Percentiles rank a stretch among this genome's conserved stretches.
Evolutionary conservation across 1,284 basidiomycete genomes (phyloP).

Genomic region (Malassezia caprae): DNA sequence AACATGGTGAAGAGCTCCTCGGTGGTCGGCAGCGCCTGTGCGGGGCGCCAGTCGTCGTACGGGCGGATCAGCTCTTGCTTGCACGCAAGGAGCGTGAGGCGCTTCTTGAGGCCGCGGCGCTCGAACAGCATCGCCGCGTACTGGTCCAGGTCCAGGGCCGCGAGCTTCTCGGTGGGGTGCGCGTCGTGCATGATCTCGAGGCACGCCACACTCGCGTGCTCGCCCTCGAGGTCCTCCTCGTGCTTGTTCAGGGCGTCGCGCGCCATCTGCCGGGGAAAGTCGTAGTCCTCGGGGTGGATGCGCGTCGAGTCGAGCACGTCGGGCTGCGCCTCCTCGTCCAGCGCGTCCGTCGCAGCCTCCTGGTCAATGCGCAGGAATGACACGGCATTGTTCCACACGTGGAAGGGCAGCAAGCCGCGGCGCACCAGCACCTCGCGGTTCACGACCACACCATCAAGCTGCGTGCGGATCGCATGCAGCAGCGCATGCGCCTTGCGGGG

Average conservation of each 20-base stretch:
- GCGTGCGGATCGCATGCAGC: conserved; percentile 51
- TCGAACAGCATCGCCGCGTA: conserved; percentile 73
- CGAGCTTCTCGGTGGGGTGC: conserved; percentile 70
- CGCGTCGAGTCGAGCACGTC: conserved; percentile 92
- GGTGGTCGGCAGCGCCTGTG: conserved; percentile 60
- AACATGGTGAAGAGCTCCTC: conserved; percentile 90
- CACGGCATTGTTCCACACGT: conserved; percentile 53
- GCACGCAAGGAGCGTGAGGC: conserved; percentile 62
- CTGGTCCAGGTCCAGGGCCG: conserved; percentile 87
- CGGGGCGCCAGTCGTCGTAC: conserved; percentile 65
- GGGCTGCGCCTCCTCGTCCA: conserved; percentile 54
- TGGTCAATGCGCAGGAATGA: conserved; percentile 64
- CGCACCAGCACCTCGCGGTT: conserved; percentile 36
- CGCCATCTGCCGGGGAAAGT: conserved; percentile 95
- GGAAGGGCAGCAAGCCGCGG: conserved; percentile 29
- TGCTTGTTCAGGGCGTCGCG: conserved; percentile 80
- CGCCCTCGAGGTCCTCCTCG: conserved; percentile 44
- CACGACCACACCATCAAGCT: conserved; percentile 38
- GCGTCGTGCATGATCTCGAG: conserved; percentile 69
- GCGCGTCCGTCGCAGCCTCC: conserved; percentile 46
- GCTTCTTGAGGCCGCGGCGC: conserved; percentile 53
- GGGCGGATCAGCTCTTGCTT: conserved; percentile 70
- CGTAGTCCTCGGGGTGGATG: conserved; percentile 96
- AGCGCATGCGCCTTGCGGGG: conserved; percentile 84
- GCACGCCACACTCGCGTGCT: conserved; percentile 39